Base-by-base conservation (phyloP, 768 basidiomycete species). In the Ephemerocybe angulata region DNA sequence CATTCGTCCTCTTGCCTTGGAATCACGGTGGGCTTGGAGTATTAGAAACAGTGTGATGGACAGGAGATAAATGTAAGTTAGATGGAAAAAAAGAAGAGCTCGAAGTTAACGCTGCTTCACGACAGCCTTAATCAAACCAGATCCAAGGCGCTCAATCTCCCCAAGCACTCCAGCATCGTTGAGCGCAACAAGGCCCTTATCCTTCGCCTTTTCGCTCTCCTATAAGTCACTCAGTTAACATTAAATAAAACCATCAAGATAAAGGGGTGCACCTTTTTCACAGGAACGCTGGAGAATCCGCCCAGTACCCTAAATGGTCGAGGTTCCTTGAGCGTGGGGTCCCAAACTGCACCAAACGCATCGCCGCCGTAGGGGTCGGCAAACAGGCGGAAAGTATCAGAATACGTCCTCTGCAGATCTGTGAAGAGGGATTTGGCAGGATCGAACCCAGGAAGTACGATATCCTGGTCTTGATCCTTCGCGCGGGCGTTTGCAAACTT, bases 261-360 rank as follows among this genome's bases (percentile, higher is more conserved):
- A 41, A 12, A 50, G 38, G 5, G 7, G 17, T 59, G n/a, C 58
- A 75, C 77, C 70, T 73, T 75, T 62, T 67, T 66, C 11, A 72
- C 59, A 11, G 93, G 93, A 17, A 68, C 69, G 53, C 84, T 83
- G 0, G 90, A 92, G 69, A 88, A 96, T 10, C 88, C 88, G 24
- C 88, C 84, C 42, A 94, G 74, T 6, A 93, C 90, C 57, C 88
- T 84, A 76, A 95, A 93, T 4, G 84, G 77, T 43, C 86, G 74
- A 1, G 82, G 69, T 24, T 78, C 72, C 53, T 78, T 80, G 30
- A 91, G 70, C 13, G 75, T 76, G 5, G 91, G 87, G 62, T 95
- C 90, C 92, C 93, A 98, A 1, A 97, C 85, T 0, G 79, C 85
- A 5, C 91, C 94, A 50, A 94, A 87, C 30, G 75, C 74, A 54